phyloP scores from a whole-genome alignment of 1,284 basidiomycete species.

The Porogramme epimiltina region DNA sequence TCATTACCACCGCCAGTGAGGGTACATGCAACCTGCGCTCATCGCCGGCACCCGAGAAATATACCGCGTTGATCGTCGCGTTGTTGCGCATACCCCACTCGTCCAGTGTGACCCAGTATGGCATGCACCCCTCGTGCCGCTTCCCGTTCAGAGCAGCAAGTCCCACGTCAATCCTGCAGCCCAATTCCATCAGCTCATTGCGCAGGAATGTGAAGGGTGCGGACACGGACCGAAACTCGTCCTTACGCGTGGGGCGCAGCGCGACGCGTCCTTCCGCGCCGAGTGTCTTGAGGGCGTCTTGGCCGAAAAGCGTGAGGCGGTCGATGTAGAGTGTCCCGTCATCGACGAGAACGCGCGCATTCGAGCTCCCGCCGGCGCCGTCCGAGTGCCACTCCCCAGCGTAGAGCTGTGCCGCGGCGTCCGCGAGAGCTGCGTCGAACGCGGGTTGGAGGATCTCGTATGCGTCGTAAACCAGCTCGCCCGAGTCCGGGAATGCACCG shows the following conservation, averaged over 20 bases:
- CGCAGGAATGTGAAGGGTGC: neutral
- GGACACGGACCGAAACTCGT: slow-evolving; percentile 39
- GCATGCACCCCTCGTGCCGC: slow-evolving; percentile 37
- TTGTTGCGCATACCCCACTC: slow-evolving; percentile 24
- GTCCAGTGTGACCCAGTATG: slow-evolving; percentile 26
- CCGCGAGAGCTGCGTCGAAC: slow-evolving; percentile 38
- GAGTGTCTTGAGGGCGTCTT: slow-evolving; percentile 30
- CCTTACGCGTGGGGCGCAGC: slow-evolving; percentile 37
- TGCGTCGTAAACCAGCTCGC: slow-evolving; percentile 38
- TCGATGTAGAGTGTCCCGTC: slow-evolving; percentile 38
- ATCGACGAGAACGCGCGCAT: slow-evolving; percentile 33
- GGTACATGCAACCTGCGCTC: slow-evolving; percentile 7
- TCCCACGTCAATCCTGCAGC: slow-evolving; percentile 16
- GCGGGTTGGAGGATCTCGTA: slow-evolving; percentile 42
- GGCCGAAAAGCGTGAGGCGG: slow-evolving; percentile 33
- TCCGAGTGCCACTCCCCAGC: slow-evolving; percentile 37
- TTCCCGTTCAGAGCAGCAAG: slow-evolving; percentile 47
- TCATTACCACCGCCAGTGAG: slow-evolving; percentile 2
- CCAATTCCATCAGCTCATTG: no score
- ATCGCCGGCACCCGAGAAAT: slow-evolving; percentile 15
- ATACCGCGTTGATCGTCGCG: slow-evolving; percentile 23
- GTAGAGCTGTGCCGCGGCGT: slow-evolving; percentile 34
- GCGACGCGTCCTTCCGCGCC: slow-evolving; percentile 29
- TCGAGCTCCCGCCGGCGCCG: slow-evolving; percentile 8
- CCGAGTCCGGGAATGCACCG: slow-evolving; percentile 40